Base-by-base conservation (phyloP, 2,329 filamentous ascomycete genomes). In the Diaporthe caulivora region DNA sequence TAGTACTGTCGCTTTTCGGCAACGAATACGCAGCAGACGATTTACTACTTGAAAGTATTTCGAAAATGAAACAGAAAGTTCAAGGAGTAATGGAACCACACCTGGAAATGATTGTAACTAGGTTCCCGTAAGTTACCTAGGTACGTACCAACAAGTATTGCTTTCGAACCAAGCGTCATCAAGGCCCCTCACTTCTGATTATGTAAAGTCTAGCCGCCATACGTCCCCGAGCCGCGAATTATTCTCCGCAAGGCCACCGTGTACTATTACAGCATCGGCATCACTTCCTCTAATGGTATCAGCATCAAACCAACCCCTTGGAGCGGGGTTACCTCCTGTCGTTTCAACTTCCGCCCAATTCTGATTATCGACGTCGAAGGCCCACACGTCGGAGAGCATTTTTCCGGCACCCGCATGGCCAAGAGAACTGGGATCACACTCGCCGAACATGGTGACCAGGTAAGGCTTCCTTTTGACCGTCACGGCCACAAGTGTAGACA, bases 261-360 rank as follows among this genome's bases (percentile, higher is more conserved):
- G 60, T 4, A 65, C 21, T 2, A 65, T 34, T 18, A 65, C 11
- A 21, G 21, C 26, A 51, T 65, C 37, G 5, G 17, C 7, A 0
- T 2, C 29, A 24, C 31, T 8, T 51, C 29, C 60, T 26, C 13
- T 4, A 1, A 24, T 15, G 1, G 29, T 21, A 49, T 65, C 44
- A 13, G 62, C 62, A 40, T 49, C 44, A 5, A 65, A 65, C 62
- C 62, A 65, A 21, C 62, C 62, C 29, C 62, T 65, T 37, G 62
- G 44, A 21, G 62, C 62, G 9, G 62, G 62, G 18, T n/a, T 26
- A 0, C 9, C 44, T 24, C 62, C 62, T 2, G 44, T 34, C 21
- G 44, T 6, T 29, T 65, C 44, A 15, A 65, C 17, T 9, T 15
- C 18, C 29, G 51, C 21, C 44, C 44, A 51, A 4, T 65, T 3